Percentiles rank a stretch among this genome's conserved stretches.
Evolutionary conservation across 1,139 yeast species (phyloP).

Genomic region (Wickerhamiella infanticola): DNA sequence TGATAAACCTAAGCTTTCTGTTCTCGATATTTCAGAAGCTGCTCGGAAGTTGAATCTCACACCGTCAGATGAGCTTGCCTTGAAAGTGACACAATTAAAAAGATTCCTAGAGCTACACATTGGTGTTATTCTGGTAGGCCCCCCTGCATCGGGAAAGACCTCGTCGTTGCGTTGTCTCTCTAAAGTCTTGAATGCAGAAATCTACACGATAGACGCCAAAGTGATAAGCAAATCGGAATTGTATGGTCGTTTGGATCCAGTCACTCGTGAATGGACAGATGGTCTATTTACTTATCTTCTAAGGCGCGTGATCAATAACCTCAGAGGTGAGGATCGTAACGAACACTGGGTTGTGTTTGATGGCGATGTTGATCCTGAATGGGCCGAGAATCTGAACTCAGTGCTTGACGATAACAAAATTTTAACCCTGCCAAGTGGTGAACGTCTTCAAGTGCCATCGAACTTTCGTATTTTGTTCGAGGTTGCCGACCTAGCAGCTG

Average conservation of each 20-base stretch:
- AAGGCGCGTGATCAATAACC: constrained; percentile 41
- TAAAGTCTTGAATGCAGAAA: constrained; percentile 26
- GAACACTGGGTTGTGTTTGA: constrained; percentile 74
- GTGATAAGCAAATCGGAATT: constrained; percentile 49
- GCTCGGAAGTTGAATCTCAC: constrained; percentile 20
- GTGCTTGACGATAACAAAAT: constrained; percentile 77
- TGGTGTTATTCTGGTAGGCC: constrained; percentile 73
- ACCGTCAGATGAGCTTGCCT: constrained; percentile 17
- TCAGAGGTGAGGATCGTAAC: constrained; percentile 42
- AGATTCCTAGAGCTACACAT: constrained; percentile 54
- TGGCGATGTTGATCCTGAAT: constrained; percentile 87
- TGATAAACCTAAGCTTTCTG: not conserved
- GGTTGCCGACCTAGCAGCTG: constrained; percentile 44
- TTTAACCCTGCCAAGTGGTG: constrained; percentile 81
- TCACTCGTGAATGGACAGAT: constrained; percentile 88
- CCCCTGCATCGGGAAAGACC: constrained; percentile 64
- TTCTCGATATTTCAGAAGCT: constrained; percentile 9
- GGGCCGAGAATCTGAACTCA: constrained; percentile 87
- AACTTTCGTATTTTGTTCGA: constrained; percentile 64
- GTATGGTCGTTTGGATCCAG: constrained; percentile 55
- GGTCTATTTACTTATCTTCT: constrained; percentile 64
- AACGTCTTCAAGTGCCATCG: constrained; percentile 50
- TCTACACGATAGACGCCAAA: constrained; percentile 55
- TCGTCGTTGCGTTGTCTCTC: constrained; percentile 37
- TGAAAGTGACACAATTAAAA: constrained; percentile 42